Evolutionary conservation across 2,329 filamentous ascomycete genomes (phyloP).

Genomic region (Cordyceps tenuipes): DNA sequence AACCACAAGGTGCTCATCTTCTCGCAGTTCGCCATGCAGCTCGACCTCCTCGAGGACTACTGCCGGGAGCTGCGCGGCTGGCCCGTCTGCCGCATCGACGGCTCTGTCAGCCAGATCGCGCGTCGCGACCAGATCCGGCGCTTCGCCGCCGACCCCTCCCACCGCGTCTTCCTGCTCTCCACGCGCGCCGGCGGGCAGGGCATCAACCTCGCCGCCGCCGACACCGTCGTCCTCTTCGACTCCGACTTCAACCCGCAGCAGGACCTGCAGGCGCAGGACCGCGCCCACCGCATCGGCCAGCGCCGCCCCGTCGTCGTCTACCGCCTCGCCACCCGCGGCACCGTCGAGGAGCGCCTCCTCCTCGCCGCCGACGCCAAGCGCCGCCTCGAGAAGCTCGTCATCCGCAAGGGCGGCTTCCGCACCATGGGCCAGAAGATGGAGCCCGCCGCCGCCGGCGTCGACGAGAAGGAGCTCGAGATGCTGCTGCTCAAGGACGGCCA

Average conservation of each 20-base stretch:
- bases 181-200: conserved; percentile 90
- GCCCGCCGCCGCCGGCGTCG: conserved; percentile 41
- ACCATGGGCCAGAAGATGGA: conserved; percentile 56
- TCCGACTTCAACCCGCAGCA: conserved; percentile 92
- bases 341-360: conserved; percentile 81
- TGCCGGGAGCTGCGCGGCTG: conserved; percentile 66
- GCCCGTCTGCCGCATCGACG: conserved; percentile 85
- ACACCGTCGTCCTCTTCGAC: conserved; percentile 90
- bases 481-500: conserved; percentile 65
- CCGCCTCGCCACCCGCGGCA: conserved; percentile 84
- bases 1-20: conserved; percentile 93
- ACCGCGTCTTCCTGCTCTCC: conserved; percentile 76
- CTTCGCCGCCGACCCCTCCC: conserved; percentile 59
- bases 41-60: conserved; percentile 87
- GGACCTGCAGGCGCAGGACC: conserved; percentile 92
- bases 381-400: conserved; percentile 86
- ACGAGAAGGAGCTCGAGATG: conserved; percentile 52
- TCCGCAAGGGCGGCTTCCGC: conserved; percentile 82
- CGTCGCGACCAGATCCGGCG: conserved; percentile 62
- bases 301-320: conserved; percentile 88
- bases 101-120: conserved; percentile 67
- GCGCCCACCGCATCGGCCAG: conserved; percentile 90
- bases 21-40: conserved; percentile 89
- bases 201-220: conserved; percentile 86
- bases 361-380: conserved; percentile 87